A percentile compares a stretch with the other conserved stretches of the same genome.
Evolutionary conservation across 495 filamentous ascomycete species (phyloP).

Genomic region (Wilcoxina mikolae): DNA sequence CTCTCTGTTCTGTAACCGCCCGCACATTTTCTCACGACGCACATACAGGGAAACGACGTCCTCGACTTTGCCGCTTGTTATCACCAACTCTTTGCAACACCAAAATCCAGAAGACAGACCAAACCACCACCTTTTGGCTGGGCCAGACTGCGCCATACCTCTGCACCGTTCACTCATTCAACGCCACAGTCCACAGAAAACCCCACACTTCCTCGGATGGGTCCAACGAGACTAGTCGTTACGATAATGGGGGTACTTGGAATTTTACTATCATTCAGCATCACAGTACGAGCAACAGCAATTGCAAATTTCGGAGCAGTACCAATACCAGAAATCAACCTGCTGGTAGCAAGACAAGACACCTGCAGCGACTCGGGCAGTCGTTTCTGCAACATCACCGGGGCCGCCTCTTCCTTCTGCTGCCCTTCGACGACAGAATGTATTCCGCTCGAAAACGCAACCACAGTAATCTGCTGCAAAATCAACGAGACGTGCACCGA

Average conservation of each 20-base stretch:
- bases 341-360: constrained; percentile 3
- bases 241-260: too few species aligned
- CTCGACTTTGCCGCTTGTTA: too few species aligned
- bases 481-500: constrained; percentile 21
- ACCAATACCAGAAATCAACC: background rate
- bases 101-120: too few species aligned
- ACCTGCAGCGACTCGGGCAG: background rate
- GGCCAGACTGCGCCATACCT: background rate
- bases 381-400: constrained; percentile 7
- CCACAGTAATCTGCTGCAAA: constrained; percentile 23
- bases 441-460: constrained; percentile 20
- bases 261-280: too few species aligned
- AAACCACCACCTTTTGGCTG: background rate
- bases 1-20: background rate
- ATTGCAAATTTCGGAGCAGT: too few species aligned
- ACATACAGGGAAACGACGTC: constrained; percentile 10
- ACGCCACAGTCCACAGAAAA: constrained; percentile 12
- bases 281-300: too few species aligned
- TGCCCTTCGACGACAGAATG: constrained; percentile 21
- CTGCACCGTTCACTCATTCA: background rate
- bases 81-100: too few species aligned
- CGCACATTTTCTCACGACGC: background rate
- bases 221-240: too few species aligned
- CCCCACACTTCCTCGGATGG: too few species aligned
- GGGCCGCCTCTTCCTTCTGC: constrained; percentile 11